phyloP scores from a whole-genome alignment of 345 rosid species.

The Nasturtium officinale region DNA sequence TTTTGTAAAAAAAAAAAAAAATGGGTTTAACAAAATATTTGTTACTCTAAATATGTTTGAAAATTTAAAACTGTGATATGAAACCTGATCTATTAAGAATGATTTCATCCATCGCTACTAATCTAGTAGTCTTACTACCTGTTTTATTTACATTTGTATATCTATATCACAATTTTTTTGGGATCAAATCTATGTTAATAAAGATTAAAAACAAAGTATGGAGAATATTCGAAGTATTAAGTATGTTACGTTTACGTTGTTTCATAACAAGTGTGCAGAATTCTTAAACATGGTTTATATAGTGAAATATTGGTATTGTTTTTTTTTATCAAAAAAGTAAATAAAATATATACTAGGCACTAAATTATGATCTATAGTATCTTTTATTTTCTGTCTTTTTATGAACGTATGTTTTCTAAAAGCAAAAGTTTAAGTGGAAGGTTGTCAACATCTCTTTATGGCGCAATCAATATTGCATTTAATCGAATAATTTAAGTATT shows the following conservation, averaged over 20 bases:
- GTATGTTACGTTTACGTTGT: not conserved
- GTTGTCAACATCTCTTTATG: constrained; percentile 43
- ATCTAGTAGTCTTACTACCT: not conserved
- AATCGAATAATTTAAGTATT: constrained; percentile 17
- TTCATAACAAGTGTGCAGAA: constrained; percentile 1
- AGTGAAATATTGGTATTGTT: not conserved
- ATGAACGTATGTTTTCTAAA: constrained; percentile 11
- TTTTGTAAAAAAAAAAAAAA: no score
- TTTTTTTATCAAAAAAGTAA: no score
- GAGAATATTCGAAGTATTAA: not conserved
- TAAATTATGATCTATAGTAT: not conserved
- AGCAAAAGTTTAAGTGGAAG: constrained; percentile 36
- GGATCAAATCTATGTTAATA: not conserved
- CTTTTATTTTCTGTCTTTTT: not conserved
- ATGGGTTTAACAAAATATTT: no score
- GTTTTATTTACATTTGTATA: not conserved
- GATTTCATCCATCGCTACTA: not conserved
- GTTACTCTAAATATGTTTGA: not conserved
- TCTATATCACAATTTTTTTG: no score
- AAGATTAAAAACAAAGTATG: not conserved
- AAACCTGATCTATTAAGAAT: not conserved
- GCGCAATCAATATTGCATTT: constrained; percentile 39
- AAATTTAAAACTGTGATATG: not conserved
- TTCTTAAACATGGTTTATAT: not conserved
- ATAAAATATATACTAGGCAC: no score